Evolutionary conservation across 1,284 basidiomycete species (phyloP).

Genomic region (Trichosporon ovoides): DNA sequence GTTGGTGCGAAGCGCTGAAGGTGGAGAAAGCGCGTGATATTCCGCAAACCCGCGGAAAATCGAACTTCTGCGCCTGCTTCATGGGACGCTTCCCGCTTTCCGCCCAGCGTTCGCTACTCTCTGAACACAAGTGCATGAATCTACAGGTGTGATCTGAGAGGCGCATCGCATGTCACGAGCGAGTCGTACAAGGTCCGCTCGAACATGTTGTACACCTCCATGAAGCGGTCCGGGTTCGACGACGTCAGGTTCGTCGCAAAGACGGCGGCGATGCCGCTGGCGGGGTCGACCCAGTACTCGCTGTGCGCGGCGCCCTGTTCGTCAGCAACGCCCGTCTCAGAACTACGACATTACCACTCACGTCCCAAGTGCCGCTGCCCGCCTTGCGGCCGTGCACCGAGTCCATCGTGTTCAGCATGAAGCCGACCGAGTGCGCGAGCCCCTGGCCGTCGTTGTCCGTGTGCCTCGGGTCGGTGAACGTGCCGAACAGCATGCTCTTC

Average conservation of each 20-base stretch:
- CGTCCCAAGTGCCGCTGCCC: conserved; percentile 24
- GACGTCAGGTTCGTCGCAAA: conserved; percentile 25
- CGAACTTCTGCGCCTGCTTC: too few relatives aligned
- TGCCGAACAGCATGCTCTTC: conserved; percentile 8
- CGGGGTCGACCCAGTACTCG: conserved; percentile 27
- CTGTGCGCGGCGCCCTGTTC: conserved; percentile 24
- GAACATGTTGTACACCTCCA: conserved; percentile 28
- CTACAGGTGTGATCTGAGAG: too few relatives aligned
- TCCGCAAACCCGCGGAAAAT: too few relatives aligned
- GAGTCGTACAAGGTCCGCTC: conserved; percentile 34
- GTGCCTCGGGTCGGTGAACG: conserved; percentile 17
- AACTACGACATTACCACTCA: conserved; percentile 7
- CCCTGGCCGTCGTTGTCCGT: conserved; percentile 11
- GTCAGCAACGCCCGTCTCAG: conserved; percentile 8
- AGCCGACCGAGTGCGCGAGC: conserved; percentile 15
- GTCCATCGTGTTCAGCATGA: conserved; percentile 14
- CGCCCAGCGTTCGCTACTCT: too few relatives aligned
- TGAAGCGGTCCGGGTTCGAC: conserved; percentile 23
- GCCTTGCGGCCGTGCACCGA: conserved; percentile 18
- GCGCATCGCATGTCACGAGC: conserved; percentile 10
- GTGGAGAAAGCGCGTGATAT: too few relatives aligned
- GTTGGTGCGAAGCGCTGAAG: too few relatives aligned
- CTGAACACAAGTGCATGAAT: too few relatives aligned
- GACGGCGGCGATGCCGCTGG: conserved; percentile 20
- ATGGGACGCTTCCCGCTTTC: too few relatives aligned